phyloP scores from a whole-genome alignment of 1,139 yeast species.

The Blastobotrys aristatus region DNA sequence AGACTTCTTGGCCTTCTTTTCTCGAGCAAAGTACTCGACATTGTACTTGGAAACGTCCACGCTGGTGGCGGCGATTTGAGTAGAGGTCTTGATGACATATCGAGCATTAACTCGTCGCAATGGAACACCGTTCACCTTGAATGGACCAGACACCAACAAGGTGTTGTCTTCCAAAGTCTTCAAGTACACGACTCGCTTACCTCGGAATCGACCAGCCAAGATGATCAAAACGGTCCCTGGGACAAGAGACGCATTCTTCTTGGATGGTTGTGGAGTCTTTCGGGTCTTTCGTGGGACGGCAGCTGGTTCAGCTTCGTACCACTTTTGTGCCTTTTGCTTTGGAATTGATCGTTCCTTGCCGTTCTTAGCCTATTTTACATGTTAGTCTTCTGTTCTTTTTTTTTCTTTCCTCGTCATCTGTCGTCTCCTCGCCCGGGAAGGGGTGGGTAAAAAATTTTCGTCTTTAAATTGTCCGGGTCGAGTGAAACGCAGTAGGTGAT shows the following conservation, averaged over 20 bases:
- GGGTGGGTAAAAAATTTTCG: no score
- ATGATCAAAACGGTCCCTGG: constrained; percentile 98
- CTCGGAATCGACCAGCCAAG: constrained; percentile 99
- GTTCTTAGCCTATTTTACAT: constrained; percentile 30
- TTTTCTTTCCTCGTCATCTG: background rate
- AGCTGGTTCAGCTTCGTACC: constrained; percentile 89
- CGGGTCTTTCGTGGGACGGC: constrained; percentile 60
- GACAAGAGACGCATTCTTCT: constrained; percentile 92
- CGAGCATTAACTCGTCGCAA: constrained; percentile 98
- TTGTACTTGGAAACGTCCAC: constrained; percentile 90
- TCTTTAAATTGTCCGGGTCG: no score
- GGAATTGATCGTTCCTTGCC: constrained; percentile 33
- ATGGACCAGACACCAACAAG: constrained; percentile 96
- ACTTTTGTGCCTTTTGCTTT: constrained; percentile 67
- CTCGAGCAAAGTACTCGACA: constrained; percentile 97
- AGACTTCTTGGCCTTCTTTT: constrained; percentile 70
- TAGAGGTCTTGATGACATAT: constrained; percentile 98
- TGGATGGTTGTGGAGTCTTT: constrained; percentile 89
- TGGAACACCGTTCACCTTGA: constrained; percentile 99
- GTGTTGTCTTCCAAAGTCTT: constrained; percentile 99
- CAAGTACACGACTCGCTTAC: constrained; percentile 99
- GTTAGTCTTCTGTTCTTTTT: constrained; percentile 12
- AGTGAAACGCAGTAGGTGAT: no score
- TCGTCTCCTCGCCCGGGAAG: no score
- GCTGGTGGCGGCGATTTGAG: constrained; percentile 73